A percentile compares a stretch with the other conserved stretches of the same genome.
These are phyloP conservation scores for Plectranthus barbatus DNA, from an alignment of 257 asterid genomes.

Conservation along the genomic window DNA sequence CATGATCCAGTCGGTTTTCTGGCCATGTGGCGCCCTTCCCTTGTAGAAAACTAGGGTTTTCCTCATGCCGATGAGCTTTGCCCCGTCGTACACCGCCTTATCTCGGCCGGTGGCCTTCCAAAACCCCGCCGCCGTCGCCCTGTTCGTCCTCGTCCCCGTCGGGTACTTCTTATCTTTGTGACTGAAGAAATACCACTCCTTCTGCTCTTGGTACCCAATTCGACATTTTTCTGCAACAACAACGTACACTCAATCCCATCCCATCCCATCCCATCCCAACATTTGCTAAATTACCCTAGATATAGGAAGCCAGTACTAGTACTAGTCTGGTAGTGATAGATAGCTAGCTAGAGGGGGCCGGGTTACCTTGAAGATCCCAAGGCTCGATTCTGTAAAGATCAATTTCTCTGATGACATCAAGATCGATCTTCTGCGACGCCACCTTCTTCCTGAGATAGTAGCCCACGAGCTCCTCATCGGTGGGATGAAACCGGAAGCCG, in stretches of 20 bases:
- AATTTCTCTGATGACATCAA: conserved; percentile 33
- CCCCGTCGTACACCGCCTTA: conserved; percentile 26
- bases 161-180: conserved; percentile 51
- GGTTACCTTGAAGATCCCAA: conserved; percentile 55
- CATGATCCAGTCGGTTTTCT: conserved; percentile 54
- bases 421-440: conserved; percentile 16
- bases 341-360: no score
- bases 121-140: conserved; percentile 51
- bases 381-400: conserved; percentile 55
- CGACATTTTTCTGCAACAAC: conserved; percentile 12
- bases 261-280: no score
- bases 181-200: conserved; percentile 54
- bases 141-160: conserved; percentile 44
- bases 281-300: no score
- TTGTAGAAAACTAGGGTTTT: conserved; percentile 48
- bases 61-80: conserved; percentile 33
- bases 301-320: no score
- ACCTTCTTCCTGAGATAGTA: conserved; percentile 43
- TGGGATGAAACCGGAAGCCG: conserved; percentile 48
- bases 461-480: conserved; percentile 46
- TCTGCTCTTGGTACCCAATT: conserved; percentile 28
- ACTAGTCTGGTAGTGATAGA: no score
- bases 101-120: conserved; percentile 66
- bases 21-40: conserved; percentile 47
- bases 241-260: no score